phyloP scores from a whole-genome alignment of 2,329 filamentous ascomycete species.

The Talaromyces rugulosus region DNA sequence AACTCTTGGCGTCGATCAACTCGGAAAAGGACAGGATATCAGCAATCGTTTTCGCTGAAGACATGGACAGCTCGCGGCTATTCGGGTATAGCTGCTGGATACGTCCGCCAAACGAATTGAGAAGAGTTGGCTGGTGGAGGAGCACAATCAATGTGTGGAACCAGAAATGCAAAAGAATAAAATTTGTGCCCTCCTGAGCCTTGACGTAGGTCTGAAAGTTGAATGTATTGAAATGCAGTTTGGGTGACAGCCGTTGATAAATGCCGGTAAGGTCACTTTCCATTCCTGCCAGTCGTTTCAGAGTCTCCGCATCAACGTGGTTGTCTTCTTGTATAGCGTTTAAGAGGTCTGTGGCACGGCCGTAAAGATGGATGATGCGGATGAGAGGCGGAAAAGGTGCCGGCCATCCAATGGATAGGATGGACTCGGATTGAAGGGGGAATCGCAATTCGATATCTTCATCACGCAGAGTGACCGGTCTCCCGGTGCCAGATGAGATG shows the following conservation, averaged over 20 bases:
- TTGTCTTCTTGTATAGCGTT: slow-evolving; percentile 70
- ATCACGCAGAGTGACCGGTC: slow-evolving; percentile 77
- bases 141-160: slow-evolving; percentile 83
- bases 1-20: slow-evolving; percentile 78
- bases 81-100: slow-evolving; percentile 73
- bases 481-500: slow-evolving; percentile 81
- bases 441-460: slow-evolving; percentile 80
- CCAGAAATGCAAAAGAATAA: slow-evolving; percentile 83
- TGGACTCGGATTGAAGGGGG: slow-evolving; percentile 51
- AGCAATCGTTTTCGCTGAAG: slow-evolving; percentile 84
- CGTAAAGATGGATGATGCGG: slow-evolving; percentile 80
- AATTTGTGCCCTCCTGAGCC: slow-evolving; percentile 76
- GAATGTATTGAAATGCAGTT: slow-evolving; percentile 75
- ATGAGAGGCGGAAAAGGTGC: slow-evolving; percentile 76
- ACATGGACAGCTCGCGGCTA: slow-evolving; percentile 78
- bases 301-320: slow-evolving; percentile 70
- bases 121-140: slow-evolving; percentile 74
- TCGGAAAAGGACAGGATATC: slow-evolving; percentile 85
- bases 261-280: slow-evolving; percentile 72
- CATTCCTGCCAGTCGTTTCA: slow-evolving; percentile 69
- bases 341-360: slow-evolving; percentile 75
- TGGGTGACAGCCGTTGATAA: slow-evolving; percentile 69
- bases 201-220: slow-evolving; percentile 85
- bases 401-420: slow-evolving; percentile 62
- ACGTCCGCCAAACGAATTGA: slow-evolving; percentile 68